Base-by-base conservation (phyloP, 2,329 filamentous ascomycete genomes). In the Fusarium sp. region DNA sequence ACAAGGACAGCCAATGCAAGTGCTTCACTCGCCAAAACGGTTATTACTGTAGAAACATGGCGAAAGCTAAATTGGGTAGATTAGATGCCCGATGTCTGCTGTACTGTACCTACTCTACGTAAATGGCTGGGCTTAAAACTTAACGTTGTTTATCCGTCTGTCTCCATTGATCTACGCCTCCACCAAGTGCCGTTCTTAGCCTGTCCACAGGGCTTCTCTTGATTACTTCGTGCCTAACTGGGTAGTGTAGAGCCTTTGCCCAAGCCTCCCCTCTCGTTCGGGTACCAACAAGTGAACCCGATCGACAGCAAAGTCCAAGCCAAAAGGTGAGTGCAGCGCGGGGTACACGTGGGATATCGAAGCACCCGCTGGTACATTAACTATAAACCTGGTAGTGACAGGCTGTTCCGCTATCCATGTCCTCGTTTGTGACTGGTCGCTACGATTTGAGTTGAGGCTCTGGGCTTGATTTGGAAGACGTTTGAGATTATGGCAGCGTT, bases 141-240 rank as follows among this genome's bases (percentile, higher is more conserved):
- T 25, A n/a, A 52, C 32, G 50, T 42, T 52, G 50, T 34, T 42
- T 52, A 52, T 52, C 30, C 16, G 50, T 42, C 34, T 38, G 34
- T 44, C 70, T 63, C 68, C 68, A 59, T 71, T 68, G 68, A 71
- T 71, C 68, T 71, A 65, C 68, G 40, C 68, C 68, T 70, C 68
- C 68, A 60, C 67, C 64, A 67, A 64, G 63, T 71, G 68, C 68
- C 68, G 63, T 59, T 58, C 61, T 68, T 60, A 64, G 64, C 44
- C 32, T 14, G 24, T 22, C 32, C 44, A 50, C 44, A 34, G 43
- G 14, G 27, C 53, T 25, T n/a, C 42, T 54, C 54, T 53, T 53
- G 20, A 45, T 52, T n/a, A 16, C 50, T 71, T 71, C 25, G 68
- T 71, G 68, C 68, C 68, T 68, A 65, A 71, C 63, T 64, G 46